A percentile compares a stretch with the other conserved stretches of the same genome.
phyloP scores from a whole-genome alignment of 1,284 basidiomycete genomes.

The Microbotryum violaceum region DNA sequence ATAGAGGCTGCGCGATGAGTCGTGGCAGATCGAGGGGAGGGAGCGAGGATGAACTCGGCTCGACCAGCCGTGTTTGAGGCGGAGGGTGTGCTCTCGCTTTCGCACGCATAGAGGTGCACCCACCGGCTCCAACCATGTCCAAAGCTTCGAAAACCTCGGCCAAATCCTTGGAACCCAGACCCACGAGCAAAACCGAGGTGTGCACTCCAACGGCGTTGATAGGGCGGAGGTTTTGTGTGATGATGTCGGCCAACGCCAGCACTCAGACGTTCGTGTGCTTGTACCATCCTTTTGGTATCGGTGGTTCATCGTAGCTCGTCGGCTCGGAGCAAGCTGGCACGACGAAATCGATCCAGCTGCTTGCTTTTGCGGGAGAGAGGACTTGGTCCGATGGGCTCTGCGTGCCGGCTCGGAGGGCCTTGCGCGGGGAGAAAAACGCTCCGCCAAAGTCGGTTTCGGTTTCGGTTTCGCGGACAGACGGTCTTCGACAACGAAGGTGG shows the following conservation, averaged over 20 bases:
- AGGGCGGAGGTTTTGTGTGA: constrained; percentile 28
- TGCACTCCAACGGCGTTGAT: constrained; percentile 31
- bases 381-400: constrained; percentile 5
- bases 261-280: constrained; percentile 32
- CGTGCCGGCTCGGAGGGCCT: neutral
- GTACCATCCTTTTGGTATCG: constrained; percentile 8
- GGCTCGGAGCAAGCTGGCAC: constrained; percentile 24
- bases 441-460: constrained; percentile 21
- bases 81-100: constrained; percentile 3
- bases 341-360: constrained; percentile 20
- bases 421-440: constrained; percentile 16
- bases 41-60: neutral
- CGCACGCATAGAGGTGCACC: constrained; percentile 19
- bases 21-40: neutral
- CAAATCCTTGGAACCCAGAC: constrained; percentile 13
- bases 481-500: constrained; percentile 25
- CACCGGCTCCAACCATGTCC: constrained; percentile 26
- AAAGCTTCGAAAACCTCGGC: constrained; percentile 26
- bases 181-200: constrained; percentile 25
- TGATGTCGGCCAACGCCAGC: constrained; percentile 29
- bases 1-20: neutral
- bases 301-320: constrained; percentile 23
- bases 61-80: neutral
- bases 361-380: constrained; percentile 15
- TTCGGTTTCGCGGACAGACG: constrained; percentile 11